Evolutionary conservation across 2,329 filamentous ascomycete species (phyloP).

Genomic region (Madurella mycetomatis): DNA sequence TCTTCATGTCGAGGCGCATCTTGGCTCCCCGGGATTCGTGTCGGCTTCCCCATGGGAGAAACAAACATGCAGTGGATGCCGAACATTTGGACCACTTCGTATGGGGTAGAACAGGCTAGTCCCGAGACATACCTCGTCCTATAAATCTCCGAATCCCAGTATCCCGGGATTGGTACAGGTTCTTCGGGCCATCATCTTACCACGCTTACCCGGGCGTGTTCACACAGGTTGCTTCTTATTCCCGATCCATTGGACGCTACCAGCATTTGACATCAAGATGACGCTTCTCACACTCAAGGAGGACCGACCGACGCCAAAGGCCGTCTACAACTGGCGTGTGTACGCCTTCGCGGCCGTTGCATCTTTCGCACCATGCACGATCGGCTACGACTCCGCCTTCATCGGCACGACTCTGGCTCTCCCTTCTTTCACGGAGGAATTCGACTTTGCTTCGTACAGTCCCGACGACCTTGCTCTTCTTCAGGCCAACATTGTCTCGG

Average conservation of each 20-base stretch:
- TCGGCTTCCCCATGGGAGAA: conserved; percentile 16
- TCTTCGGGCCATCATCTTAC: conserved; percentile 3
- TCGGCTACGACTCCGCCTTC: conserved; percentile 67
- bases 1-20: conserved; percentile 8
- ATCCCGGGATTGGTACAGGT: not conserved
- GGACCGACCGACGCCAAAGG: conserved; percentile 52
- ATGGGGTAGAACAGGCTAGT: conserved; percentile 5
- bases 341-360: conserved; percentile 51
- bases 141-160: conserved; percentile 18
- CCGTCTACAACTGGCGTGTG: conserved; percentile 59
- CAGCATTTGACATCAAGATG: conserved; percentile 24
- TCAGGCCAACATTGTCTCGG: conserved; percentile 72
- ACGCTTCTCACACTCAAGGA: conserved; percentile 48
- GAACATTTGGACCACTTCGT: not conserved
- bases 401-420: conserved; percentile 73
- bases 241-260: not conserved
- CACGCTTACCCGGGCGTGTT: not conserved
- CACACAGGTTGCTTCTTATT: not conserved
- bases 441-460: conserved; percentile 53
- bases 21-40: conserved; percentile 8
- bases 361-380: conserved; percentile 54
- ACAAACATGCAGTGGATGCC: conserved; percentile 4
- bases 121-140: not conserved
- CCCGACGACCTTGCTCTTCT: conserved; percentile 50
- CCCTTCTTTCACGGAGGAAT: conserved; percentile 64